Evolutionary conservation across 139 green algal genomes (phyloP), one percentile per base, ranked within the genome.

Genomic region (Chlamydomonas sp.): DNA sequence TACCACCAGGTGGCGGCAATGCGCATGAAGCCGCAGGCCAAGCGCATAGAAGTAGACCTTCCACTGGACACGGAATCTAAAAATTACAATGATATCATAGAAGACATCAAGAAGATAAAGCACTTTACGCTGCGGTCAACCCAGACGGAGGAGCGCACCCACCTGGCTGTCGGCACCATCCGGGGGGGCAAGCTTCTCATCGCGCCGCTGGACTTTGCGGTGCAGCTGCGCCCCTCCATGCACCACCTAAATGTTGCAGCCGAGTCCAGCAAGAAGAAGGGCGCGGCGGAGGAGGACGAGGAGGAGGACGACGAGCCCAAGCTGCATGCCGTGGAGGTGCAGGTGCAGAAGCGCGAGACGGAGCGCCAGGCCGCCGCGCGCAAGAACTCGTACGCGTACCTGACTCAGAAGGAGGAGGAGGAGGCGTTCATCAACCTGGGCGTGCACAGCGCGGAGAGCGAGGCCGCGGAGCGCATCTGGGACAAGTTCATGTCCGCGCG

Each of bases 151-250:
- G 61, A 92, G 8, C 85, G 85, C 59, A 84, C 90, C 7, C 80
- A 68, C 31, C 88, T 96, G 71, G 95, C 94, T 0, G 78, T 96
- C 5, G 96, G 92, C 14, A 90, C 84, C 4, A 83, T 98, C 7
- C 80, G 94, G 16, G n/a, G n/a, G 9, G 90, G 95, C 69, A 91
- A 93, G 64, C 85, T 98, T 16, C 83, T 98, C 76, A 88, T 99
- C 14, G 85, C 95, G 77, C 95, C 97, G 4, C n/a, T 99, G 1
- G 90, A 97, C 31, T 95, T 95, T 67, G 93, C 91, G 2, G 76
- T 98, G 72, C 96, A 98, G 91, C 80, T 99, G 89, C 94, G 97
- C 6, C 97, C 96, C 59, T 89, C 91, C 9, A 81, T 98, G 88
- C 77, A 82, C 17, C 91, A 98, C 84, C 85, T 99, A 2, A 94